A percentile compares a stretch with the other conserved stretches of the same genome.
Conservation (phyloP, 2,329 filamentous ascomycete genomes). For the Davidsoniella virescens region DNA sequence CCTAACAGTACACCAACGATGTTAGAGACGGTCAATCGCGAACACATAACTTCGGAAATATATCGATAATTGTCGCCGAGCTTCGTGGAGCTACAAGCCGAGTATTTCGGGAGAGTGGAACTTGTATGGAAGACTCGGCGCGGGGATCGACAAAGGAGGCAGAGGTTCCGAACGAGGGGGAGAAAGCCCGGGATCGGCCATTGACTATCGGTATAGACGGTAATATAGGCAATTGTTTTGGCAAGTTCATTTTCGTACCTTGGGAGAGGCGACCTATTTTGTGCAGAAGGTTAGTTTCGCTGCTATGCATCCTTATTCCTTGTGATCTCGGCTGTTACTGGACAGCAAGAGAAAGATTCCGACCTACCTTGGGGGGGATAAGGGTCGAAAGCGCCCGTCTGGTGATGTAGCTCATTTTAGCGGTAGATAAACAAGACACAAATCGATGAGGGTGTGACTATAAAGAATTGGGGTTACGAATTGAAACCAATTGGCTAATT, state of each 20-base stretch:
- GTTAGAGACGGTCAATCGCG: no score
- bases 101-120: not conserved
- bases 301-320: conserved; percentile 1
- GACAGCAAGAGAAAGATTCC: conserved; percentile 15
- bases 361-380: conserved; percentile 88
- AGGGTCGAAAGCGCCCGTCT: conserved; percentile 92
- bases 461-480: conserved; percentile 12
- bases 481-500: conserved; percentile 14
- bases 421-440: not conserved
- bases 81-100: no score
- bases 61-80: no score
- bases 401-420: conserved; percentile 70
- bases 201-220: not conserved
- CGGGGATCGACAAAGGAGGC: not conserved
- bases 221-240: no score
- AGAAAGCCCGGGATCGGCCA: not conserved
- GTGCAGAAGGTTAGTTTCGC: conserved; percentile 14
- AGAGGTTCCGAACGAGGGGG: not conserved
- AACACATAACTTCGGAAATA: no score
- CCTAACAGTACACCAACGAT: conserved; percentile 36
- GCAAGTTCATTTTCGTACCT: conserved; percentile 39
- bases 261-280: conserved; percentile 60
- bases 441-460: not conserved
- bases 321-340: no score
- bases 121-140: not conserved